phyloP scores from a whole-genome alignment of 371 early-diverging fungal genomes.

The Mortierella sp. region DNA sequence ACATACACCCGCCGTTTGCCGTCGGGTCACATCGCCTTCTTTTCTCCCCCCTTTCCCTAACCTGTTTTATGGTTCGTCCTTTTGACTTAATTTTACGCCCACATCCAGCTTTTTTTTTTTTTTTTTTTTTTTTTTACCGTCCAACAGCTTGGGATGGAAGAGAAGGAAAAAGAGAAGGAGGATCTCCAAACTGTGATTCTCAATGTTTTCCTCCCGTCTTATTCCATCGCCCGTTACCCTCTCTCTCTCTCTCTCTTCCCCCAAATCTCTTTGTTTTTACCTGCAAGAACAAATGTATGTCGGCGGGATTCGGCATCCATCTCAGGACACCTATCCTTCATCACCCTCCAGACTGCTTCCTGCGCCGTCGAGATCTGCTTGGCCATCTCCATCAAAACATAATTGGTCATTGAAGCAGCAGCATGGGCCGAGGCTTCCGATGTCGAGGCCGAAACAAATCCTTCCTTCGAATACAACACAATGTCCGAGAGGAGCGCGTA shows the following conservation, averaged over 20 bases:
- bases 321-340: slow-evolving; percentile 33
- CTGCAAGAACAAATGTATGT: slow-evolving; percentile 59
- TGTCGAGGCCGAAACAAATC: not conserved
- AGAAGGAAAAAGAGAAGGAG: no score
- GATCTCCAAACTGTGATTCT: no score
- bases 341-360: slow-evolving; percentile 37
- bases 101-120: no score
- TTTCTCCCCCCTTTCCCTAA: no score
- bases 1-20: no score
- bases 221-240: not conserved
- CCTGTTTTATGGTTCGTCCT: no score
- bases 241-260: not conserved
- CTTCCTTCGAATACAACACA: slow-evolving; percentile 59
- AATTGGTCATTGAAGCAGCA: no score
- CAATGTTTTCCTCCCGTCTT: not conserved
- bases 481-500: slow-evolving; percentile 69
- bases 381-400: slow-evolving; percentile 55
- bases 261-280: slow-evolving; percentile 36
- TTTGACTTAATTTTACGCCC: no score
- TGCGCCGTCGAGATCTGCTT: slow-evolving; percentile 58
- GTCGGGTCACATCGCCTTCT: no score
- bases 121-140: no score
- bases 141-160: no score
- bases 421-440: not conserved
- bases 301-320: slow-evolving; percentile 48